Evolutionary conservation across 352 stramenopile species (phyloP), one percentile per base, ranked within the genome.

Genomic region (Pythium biforme): DNA sequence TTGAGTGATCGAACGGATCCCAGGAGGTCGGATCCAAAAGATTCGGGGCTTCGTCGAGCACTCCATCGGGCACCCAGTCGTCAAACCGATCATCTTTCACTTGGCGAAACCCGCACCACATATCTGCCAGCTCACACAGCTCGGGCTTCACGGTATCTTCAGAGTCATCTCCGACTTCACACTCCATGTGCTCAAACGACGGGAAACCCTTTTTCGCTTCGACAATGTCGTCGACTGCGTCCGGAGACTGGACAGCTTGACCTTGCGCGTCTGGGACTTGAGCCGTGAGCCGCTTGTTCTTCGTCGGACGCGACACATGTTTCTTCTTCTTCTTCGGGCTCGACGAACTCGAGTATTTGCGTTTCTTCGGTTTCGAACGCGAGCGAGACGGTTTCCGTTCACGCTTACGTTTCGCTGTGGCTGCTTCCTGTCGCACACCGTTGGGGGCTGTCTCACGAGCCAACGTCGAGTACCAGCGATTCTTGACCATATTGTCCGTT

Each of bases 401-500:
- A 14, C 17, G 37, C 37, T 43, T 43, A 14, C 17, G 17, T 14
- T 43, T 43, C 2, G 12, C n/a, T 14, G 17, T 43, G 37, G 37
- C 12, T n/a, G 31, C 31, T 37, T 37, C 4, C 31, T 5, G 31
- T 12, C 12, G 14, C n/a, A 14, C 31, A 10, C 31, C 14, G 3
- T 37, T 37, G 31, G 31, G 8, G 8, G 6, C 14, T 4, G 25
- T 45, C 1, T 48, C 49, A 7, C 59, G 59, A 20, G 27, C 22
- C 33, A 67, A 43, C 7, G 52, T 72, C 41, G 66, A 76, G 51
- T 80, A 68, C 74, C 76, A 87, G 17, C 80, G 76, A 52, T 86
- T 87, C 54, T 87, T 87, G 39, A 87, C 83, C 48, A 69, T 70
- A 37, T 87, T 86, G 58, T 86, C 77, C 0, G 77, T 87, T 9